Base-by-base conservation (phyloP, 2,329 filamentous ascomycete genomes). In the Dissoconium aciculare region DNA sequence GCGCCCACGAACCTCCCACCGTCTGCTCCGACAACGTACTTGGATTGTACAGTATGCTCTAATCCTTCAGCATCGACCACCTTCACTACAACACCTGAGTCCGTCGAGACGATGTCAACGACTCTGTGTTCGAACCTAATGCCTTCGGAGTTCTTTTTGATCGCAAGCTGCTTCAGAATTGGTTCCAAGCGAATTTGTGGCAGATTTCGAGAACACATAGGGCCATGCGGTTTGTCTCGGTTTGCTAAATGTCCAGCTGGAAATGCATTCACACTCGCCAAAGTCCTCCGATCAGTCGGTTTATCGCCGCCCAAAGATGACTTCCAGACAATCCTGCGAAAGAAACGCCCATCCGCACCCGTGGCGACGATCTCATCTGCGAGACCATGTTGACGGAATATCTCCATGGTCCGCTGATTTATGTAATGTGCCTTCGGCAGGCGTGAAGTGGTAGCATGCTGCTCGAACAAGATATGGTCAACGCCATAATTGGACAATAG, bases 11-110 rank as follows among this genome's bases (percentile, higher is more conserved):
- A 23, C 19, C n/a, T 23, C 8, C 19, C 19, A 23, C 58, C 69
- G 43, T 74, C 69, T 17, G 61, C 63, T 2, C 69, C 69, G 36
- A 72, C 67, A 5, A 74, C 50, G 35, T 65, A 73, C 26, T 59
- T 59, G 0, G 65, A 60, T 5, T 54, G 53, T 16, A 73, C 56
- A 13, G 40, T 33, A 45, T 64, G 66, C 9, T 50, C 36, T 1
- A 39, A 21, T 1, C 50, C 46, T 0, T 44, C 36, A 1, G 15
- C 23, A 32, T 21, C 39, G 37, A 32, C 49, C 33, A 27, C 52
- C 51, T 8, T 23, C n/a, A 23, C 19, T 8, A 23, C 19, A 23
- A n/a, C n/a, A 23, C 19, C 19, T 8, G 19, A 23, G 19, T n/a
- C n/a, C 8, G 19, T 8, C 19, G 19, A 8, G 8, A 8, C 19